Evolutionary conservation across 371 early-diverging fungal species (phyloP), one percentile per base, ranked within the genome.

Genomic region (Catenaria anguillulae): DNA sequence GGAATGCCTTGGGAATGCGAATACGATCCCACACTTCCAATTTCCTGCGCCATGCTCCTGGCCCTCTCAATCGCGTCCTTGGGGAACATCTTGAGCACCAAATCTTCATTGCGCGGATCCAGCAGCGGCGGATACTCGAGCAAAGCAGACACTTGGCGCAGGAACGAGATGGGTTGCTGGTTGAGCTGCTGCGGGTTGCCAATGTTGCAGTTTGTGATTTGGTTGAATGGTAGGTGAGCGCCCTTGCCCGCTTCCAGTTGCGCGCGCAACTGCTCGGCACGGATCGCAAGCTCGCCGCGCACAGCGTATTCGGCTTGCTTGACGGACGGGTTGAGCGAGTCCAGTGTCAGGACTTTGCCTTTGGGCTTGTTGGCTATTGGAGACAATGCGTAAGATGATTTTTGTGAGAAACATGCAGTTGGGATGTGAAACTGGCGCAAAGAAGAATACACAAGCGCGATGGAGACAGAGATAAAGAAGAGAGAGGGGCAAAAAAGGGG

Each of bases 151-250:
- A 94, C 91, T 79, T 97, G 96, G 63, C 98, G 86, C 77, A 92
- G 87, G 69, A 94, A 97, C 29, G 98, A 91, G 71, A 97, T 88
- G 29, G 97, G 97, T 66, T 84, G 84, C 74, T 97, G 97, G 45
- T 78, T 71, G 15, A 97, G 80, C 71, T 91, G 90, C 74, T 97
- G 97, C 46, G 98, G 98, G 75, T 97, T 97, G 64, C 98, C 98
- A 66, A 97, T 96, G 72, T 97, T 97, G 78, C 94, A 93, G 68
- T 81, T 83, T 45, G 87, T 84, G 64, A 94, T 81, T 42, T 77
- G 72, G 46, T 80, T 74, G 71, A 96, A 97, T 3, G 86, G 84
- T 34, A 85, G 75, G n/a, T n/a, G n/a, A 40, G 71, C 70, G 6
- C 77, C 72, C 1, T 73, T 52, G 35, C 70, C 62, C 40, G 84